phyloP scores from a whole-genome alignment of 2,329 filamentous ascomycete species.

The Fusarium sp. region DNA sequence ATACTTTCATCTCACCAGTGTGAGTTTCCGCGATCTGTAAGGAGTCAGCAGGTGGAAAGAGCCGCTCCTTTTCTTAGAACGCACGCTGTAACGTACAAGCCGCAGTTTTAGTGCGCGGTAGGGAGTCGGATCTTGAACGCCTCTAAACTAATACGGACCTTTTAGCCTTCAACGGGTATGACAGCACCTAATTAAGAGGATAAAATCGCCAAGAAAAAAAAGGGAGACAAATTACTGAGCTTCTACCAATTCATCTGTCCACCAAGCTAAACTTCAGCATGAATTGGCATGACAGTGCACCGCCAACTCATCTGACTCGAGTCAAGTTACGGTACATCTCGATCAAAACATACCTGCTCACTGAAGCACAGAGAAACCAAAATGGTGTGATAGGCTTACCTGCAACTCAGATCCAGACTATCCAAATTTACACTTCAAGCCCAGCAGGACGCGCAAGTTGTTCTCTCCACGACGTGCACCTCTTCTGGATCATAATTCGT shows the following conservation, averaged over 20 bases:
- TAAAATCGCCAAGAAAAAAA: constrained; percentile 16
- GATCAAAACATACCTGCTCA: background rate
- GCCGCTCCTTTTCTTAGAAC: constrained; percentile 16
- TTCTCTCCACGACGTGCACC: constrained; percentile 8
- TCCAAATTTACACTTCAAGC: constrained; percentile 1
- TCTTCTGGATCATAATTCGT: constrained; percentile 14
- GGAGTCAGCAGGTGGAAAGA: constrained; percentile 12
- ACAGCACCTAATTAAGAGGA: background rate
- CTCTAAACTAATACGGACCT: background rate
- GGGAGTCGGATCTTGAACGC: background rate
- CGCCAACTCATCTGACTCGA: constrained; percentile 5
- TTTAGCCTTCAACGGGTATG: background rate
- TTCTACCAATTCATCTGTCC: background rate
- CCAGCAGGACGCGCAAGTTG: constrained; percentile 3
- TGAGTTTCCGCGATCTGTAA: constrained; percentile 12
- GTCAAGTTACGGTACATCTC: constrained; percentile 3
- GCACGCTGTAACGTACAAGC: constrained; percentile 21
- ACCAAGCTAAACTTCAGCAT: background rate
- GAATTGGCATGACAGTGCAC: background rate
- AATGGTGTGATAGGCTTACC: constrained; percentile 28
- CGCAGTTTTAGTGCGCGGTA: constrained; percentile 14
- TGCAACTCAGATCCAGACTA: constrained; percentile 10
- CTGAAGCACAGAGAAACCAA: background rate
- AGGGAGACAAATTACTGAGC: background rate
- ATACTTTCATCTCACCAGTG: constrained; percentile 15